Evolutionary conservation across 2,329 filamentous ascomycete genomes (phyloP), one percentile per base, ranked within the genome.

Genomic region (Hypomyces rosellus): DNA sequence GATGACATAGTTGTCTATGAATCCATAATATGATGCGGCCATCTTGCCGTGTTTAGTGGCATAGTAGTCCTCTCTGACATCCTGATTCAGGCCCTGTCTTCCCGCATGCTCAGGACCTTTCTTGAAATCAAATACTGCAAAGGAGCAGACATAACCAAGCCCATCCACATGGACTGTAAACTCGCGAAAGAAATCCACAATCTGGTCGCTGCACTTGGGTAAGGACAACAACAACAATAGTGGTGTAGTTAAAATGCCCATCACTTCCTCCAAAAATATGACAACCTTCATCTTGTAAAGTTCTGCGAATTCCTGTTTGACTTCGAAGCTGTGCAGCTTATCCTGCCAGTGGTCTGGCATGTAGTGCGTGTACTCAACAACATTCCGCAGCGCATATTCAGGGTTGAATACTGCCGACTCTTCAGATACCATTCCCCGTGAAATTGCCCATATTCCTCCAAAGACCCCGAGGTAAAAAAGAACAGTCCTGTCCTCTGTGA

Each of bases 111-210:
- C 72, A 18, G 85, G 76, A 20, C 85, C 87, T 65, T 90, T 92
- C 67, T 95, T 91, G 71, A 97, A 97, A 56, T 96, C 89, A 61
- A 99, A 99, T 34, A 96, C 89, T 3, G 93, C 93, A 70, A 96
- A 97, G 1, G 92, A 96, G 68, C 93, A 99, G 11, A 97, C 89
- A 57, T 96, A 92, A 18, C 93, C 93, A 34, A 99, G 78, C 0
- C 93, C 93, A 63, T 99, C 93, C 14, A 99, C 92, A 59, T 99
- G 91, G 18, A 99, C 84, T 0, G 93, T 97, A 59, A 97, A 96
- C 65, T 99, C 93, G 37, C 93, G 85, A 74, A 99, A 97, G 69
- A 99, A 99, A 69, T 99, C 93, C 52, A 97, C 85, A 55, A 99
- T 86, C 52, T 91, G 88, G 58, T 97, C 92, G 64, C 88, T 92